Evolutionary conservation across 1,139 yeast genomes (phyloP).

Genomic region (Scheffersomyces titani): DNA sequence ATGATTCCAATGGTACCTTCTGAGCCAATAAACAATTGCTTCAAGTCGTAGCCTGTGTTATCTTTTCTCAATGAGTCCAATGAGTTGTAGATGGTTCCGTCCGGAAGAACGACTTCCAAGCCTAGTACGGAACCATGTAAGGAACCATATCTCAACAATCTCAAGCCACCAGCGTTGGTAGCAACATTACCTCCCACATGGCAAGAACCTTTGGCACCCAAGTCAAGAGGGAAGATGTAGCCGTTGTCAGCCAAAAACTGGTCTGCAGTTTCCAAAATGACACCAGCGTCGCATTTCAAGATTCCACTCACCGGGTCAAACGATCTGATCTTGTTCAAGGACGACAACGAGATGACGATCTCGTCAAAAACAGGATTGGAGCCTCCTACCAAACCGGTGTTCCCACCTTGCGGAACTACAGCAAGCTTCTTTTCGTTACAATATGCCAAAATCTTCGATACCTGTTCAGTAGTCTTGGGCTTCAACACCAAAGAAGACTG

Average conservation of each 20-base stretch:
- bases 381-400: conserved; percentile 96
- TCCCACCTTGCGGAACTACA: conserved; percentile 96
- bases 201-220: conserved; percentile 97
- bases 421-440: conserved; percentile 81
- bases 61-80: conserved; percentile 87
- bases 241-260: conserved; percentile 75
- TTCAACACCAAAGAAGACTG: conserved; percentile 79
- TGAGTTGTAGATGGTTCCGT: conserved; percentile 80
- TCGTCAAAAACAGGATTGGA: conserved; percentile 93
- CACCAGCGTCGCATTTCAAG: conserved; percentile 87
- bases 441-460: conserved; percentile 73
- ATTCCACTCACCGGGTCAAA: conserved; percentile 86
- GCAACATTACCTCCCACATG: conserved; percentile 96
- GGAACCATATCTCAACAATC: conserved; percentile 87
- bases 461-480: conserved; percentile 82
- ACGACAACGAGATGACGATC: conserved; percentile 68
- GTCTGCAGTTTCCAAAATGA: conserved; percentile 85
- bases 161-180: conserved; percentile 94
- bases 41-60: conserved; percentile 91
- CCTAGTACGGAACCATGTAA: conserved; percentile 92
- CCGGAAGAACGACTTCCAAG: conserved; percentile 86
- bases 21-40: conserved; percentile 88
- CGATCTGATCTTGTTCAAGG: conserved; percentile 75
- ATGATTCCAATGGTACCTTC: conserved; percentile 92
- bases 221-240: conserved; percentile 88